Conservation (phyloP, 148 eudicot species). For the Talinum fruticosum region DNA sequence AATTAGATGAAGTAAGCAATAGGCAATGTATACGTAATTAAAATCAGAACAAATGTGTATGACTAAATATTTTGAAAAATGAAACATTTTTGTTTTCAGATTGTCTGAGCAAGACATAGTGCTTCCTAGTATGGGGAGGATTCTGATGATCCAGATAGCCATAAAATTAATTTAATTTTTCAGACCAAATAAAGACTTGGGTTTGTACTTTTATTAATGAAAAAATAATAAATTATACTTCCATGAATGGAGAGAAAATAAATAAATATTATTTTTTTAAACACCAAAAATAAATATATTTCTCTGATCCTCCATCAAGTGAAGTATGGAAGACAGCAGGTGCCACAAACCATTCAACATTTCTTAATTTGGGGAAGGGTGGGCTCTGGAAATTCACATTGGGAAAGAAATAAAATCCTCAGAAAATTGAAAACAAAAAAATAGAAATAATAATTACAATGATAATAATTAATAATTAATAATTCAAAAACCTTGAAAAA, state of each 20-base stretch:
- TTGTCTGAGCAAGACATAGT: not conserved
- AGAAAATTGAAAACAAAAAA: not conserved
- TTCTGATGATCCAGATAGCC: not conserved
- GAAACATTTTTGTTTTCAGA: not conserved
- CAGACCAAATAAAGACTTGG: not conserved
- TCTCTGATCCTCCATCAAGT: slow-evolving; percentile 1
- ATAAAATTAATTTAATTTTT: not conserved
- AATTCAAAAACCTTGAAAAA: not conserved
- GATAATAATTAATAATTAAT: not conserved
- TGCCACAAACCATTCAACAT: not conserved
- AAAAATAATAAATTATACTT: no score
- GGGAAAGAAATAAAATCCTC: not conserved
- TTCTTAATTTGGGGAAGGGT: slow-evolving; percentile 1
- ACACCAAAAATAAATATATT: no score
- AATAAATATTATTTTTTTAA: no score
- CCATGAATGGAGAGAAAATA: not conserved
- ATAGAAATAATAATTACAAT: not conserved
- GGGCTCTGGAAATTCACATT: not conserved
- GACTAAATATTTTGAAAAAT: not conserved
- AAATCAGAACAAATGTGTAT: no score
- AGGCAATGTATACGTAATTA: no score
- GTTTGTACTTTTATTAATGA: no score
- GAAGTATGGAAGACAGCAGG: slow-evolving; percentile 3
- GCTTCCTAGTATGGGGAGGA: not conserved
- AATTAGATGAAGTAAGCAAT: no score